These are phyloP conservation scores for Penicillium rolfsii DNA, from an alignment of 2,329 filamentous ascomycete genomes.

Conservation along the genomic window DNA sequence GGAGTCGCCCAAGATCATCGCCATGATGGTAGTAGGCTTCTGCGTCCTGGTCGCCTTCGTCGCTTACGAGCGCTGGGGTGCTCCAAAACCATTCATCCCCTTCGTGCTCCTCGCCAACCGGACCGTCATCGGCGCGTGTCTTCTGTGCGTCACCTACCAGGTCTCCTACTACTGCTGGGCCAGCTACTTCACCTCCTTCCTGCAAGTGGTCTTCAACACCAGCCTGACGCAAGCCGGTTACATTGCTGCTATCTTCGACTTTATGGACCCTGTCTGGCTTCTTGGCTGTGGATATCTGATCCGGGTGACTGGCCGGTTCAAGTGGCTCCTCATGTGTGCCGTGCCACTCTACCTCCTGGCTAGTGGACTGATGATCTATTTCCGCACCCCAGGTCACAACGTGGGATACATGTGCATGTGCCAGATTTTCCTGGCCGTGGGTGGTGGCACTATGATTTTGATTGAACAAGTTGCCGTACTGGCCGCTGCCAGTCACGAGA, in stretches of 20 bases:
- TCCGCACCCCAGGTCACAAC: constrained; percentile 51
- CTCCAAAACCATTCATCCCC: constrained; percentile 53
- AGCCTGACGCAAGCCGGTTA: constrained; percentile 39
- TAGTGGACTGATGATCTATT: constrained; percentile 60
- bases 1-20: constrained; percentile 52
- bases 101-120: constrained; percentile 41
- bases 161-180: constrained; percentile 11
- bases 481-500: constrained; percentile 57
- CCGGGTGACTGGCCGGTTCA: constrained; percentile 56
- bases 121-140: constrained; percentile 34
- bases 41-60: constrained; percentile 57
- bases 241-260: constrained; percentile 37
- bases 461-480: constrained; percentile 60
- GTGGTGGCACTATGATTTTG: constrained; percentile 57
- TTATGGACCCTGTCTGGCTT: constrained; percentile 27
- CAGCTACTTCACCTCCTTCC: constrained; percentile 34
- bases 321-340: constrained; percentile 56
- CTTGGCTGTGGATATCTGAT: constrained; percentile 51
- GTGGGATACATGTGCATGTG: constrained; percentile 62
- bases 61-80: constrained; percentile 56
- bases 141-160: constrained; percentile 23
- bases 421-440: constrained; percentile 61
- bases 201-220: constrained; percentile 34
- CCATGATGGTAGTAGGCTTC: constrained; percentile 57
- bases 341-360: constrained; percentile 58